phyloP scores from a whole-genome alignment of 23 red algal genomes.

The Agarophyton chilense region DNA sequence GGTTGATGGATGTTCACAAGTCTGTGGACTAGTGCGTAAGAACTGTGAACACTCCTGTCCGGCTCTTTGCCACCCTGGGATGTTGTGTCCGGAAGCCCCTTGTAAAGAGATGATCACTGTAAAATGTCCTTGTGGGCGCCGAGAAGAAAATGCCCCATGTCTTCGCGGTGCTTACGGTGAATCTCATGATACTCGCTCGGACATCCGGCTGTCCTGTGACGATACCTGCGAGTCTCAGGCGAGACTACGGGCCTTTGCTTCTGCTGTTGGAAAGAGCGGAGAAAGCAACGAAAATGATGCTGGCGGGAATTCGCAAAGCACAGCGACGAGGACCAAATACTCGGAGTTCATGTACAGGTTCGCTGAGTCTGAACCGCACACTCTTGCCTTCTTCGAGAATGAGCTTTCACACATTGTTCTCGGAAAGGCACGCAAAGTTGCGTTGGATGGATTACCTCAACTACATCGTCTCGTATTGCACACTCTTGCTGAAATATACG shows the following conservation, averaged over 20 bases:
- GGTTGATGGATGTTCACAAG: slow-evolving; percentile 49
- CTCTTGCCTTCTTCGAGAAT: slow-evolving; percentile 49
- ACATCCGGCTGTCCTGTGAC: slow-evolving; percentile 69
- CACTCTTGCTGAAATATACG: slow-evolving; percentile 39
- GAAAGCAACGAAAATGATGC: not conserved
- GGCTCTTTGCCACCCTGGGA: slow-evolving; percentile 64
- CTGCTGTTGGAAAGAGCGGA: slow-evolving; percentile 61
- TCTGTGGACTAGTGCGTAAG: slow-evolving; percentile 48
- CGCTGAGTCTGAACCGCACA: slow-evolving; percentile 41
- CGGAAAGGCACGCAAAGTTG: slow-evolving; percentile 51
- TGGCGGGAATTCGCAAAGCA: not conserved
- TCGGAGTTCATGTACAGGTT: slow-evolving; percentile 53
- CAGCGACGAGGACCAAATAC: slow-evolving; percentile 24
- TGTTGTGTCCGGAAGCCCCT: slow-evolving; percentile 56
- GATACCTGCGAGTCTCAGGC: slow-evolving; percentile 59
- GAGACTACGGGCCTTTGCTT: slow-evolving; percentile 63
- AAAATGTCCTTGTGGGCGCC: slow-evolving; percentile 66
- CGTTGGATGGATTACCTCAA: slow-evolving; percentile 45
- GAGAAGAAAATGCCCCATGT: slow-evolving; percentile 61
- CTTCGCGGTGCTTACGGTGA: slow-evolving; percentile 23
- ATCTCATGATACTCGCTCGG: slow-evolving; percentile 4
- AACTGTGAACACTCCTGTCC: slow-evolving; percentile 71
- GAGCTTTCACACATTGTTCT: slow-evolving; percentile 43
- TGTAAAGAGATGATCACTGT: slow-evolving; percentile 58
- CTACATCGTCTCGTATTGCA: slow-evolving; percentile 57